Base-by-base conservation (phyloP, 352 stramenopile genomes). In the Thraustotheca clavata region DNA sequence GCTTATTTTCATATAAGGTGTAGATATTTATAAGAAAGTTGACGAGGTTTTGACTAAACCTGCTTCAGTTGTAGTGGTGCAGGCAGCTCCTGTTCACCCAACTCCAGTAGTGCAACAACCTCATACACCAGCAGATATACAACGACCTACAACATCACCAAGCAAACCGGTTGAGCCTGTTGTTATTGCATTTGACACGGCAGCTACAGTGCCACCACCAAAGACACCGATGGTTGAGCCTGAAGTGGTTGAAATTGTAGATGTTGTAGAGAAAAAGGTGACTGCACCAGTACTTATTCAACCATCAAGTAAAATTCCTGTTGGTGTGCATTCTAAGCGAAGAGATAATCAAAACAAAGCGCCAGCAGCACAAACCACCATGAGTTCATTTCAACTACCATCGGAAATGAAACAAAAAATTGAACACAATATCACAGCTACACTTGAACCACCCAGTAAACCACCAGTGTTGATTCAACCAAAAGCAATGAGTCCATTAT, bases 341-440 rank as follows among this genome's bases (percentile, higher is more conserved):
- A 67, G 60, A 49, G 50, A 2, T 52, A 47, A 18, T 49, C 46
- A 3, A 67, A 68, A 9, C 68, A 69, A 11, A 70, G 63, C 0
- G 74, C 43, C 43, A 31, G 11, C 73, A 0, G 70, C 77, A 11
- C 87, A 79, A 59, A 92, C 83, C 0, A 80, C 90, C 43, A 66
- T 92, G 18, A 66, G 82, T 32, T 76, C 80, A 1, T 90, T 89
- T 59, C 86, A 76, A 14, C 88, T 92, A 35, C 83, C 83, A 0
- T 77, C 88, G 8, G 83, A 92, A 36, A 92, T 92, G 83, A 81
- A 82, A 48, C 69, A 71, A 0, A 89, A 89, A 40, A 83, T 92
- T 12, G 83, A 92, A 50, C 66, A 67, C 59, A 67, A 59, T 36
- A 20, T 67, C 27, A 24, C 24, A 9, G 38, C 34, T 26, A 39